Evolutionary conservation across 176 grass and related monocot genomes (phyloP).

Genomic region (Zoysia japonica): DNA sequence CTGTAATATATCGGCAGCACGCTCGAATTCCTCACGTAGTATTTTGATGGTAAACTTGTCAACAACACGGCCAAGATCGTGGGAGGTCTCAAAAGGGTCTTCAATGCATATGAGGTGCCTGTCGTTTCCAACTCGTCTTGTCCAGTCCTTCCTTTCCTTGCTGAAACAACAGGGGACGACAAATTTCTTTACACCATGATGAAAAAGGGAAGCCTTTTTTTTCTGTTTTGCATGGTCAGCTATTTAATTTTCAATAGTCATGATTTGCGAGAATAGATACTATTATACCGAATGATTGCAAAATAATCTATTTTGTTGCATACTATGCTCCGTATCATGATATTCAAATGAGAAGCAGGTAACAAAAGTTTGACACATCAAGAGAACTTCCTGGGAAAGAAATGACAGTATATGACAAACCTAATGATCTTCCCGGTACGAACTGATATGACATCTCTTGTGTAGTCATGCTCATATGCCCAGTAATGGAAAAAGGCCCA

Average conservation of each 20-base stretch:
- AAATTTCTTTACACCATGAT: conserved; percentile 1
- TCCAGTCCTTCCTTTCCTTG: conserved; percentile 89
- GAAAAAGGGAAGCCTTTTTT: conserved; percentile 5
- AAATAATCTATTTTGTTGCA: conserved; percentile 8
- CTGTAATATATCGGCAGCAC: conserved; percentile 86
- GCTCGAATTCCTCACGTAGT: conserved; percentile 90
- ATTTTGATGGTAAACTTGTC: conserved; percentile 85
- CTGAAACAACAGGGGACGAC: conserved; percentile 48
- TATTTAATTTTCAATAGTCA: conserved; percentile 16
- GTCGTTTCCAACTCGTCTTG: conserved; percentile 84
- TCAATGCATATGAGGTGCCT: conserved; percentile 98
- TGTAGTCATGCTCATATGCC: conserved; percentile 91
- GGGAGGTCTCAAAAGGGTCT: conserved; percentile 82
- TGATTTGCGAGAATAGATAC: neutral
- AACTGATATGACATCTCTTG: conserved; percentile 90
- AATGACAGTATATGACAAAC: conserved; percentile 30
- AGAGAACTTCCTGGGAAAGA: neutral
- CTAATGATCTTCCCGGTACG: conserved; percentile 87
- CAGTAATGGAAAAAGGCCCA: conserved; percentile 98
- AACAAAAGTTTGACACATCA: neutral
- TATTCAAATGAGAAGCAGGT: neutral
- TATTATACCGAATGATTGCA: conserved; percentile 6
- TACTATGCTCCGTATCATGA: conserved; percentile 13
- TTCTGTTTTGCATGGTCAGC: conserved; percentile 6
- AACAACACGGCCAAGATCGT: conserved; percentile 91